Evolutionary conservation across 2,329 filamentous ascomycete species (phyloP), one percentile per base, ranked within the genome.

Genomic region (Atkinsonella texensis): DNA sequence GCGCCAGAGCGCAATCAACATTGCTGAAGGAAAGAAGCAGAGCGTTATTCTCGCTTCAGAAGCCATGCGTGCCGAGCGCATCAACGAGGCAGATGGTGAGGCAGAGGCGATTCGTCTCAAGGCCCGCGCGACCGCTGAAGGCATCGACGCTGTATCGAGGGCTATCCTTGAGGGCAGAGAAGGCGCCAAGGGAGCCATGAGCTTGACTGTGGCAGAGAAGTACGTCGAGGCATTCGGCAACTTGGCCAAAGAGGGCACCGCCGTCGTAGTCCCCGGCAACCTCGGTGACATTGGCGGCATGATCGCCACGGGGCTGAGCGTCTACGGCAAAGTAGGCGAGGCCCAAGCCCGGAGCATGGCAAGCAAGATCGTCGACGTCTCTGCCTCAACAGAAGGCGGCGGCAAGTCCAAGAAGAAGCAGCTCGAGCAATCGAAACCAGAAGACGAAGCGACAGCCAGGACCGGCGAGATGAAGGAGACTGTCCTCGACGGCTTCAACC

Each of bases 21-120:
- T 98, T 59, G 93, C 93, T 52, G 93, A 98, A 74, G 93, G 93
- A 68, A 83, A 85, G 70, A 98, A 98, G 75, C 93, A 97, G 76
- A 89, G 84, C 59, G 91, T 96, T 20, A 98, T 98, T 60, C 77
- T 98, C 23, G 93, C 93, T 0, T 96, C 89, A 9, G 93, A 98
- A 71, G 93, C 93, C 15, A 64, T 95, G 70, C 83, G 84, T 59
- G 81, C 87, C 15, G 91, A 98, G 73, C 81, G 94, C 67, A 93
- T 98, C 74, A 98, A 98, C 71, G 79, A 83, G 65, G 93, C 93
- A 10, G 80, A 77, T 63, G 93, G 93, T 79, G 93, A 98, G 72
- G 87, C 93, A 10, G 87, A 97, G 70, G 93, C 93, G 12, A 98
- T 97, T 55, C 69, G 87, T 49, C 72, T 97, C 55, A 90, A 87